Conservation (phyloP, 176 grass and related monocot genomes). For the Musa troglodytarum region DNA sequence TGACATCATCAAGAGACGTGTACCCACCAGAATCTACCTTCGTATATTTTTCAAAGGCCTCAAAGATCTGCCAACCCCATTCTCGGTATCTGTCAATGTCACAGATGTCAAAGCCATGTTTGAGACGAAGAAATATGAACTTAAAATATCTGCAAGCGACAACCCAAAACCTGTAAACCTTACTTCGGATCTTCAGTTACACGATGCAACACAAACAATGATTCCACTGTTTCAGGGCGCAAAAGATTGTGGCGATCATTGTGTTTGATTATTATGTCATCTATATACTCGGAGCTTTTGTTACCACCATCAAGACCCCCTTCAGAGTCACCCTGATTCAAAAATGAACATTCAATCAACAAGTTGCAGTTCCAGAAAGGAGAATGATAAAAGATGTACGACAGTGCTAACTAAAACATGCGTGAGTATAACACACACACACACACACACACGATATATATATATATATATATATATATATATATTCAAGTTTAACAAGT, state of each 20-base stretch:
- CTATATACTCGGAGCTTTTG: conserved; percentile 73
- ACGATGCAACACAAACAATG: conserved; percentile 78
- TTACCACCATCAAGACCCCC: conserved; percentile 76
- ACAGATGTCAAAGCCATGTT: not conserved
- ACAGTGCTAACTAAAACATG: not conserved
- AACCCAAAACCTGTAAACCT: not conserved
- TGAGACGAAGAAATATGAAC: conserved; percentile 8
- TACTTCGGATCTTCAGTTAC: conserved; percentile 93
- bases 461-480: not conserved
- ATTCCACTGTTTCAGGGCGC: conserved; percentile 95
- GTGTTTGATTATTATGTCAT: conserved; percentile 74
- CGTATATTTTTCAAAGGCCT: conserved; percentile 88
- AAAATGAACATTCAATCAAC: conserved; percentile 9
- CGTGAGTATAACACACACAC: not conserved
- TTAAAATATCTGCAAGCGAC: not conserved
- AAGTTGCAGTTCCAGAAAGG: not conserved
- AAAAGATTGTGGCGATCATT: conserved; percentile 90
- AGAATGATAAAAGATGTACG: not conserved
- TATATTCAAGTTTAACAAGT: not conserved
- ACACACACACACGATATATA: too few species aligned
- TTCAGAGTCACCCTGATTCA: conserved; percentile 52
- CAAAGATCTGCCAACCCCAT: conserved; percentile 97
- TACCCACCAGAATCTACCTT: conserved; percentile 92
- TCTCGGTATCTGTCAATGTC: conserved; percentile 64
- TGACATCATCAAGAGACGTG: conserved; percentile 87